These are phyloP conservation scores for Leersia perrieri DNA, from an alignment of 176 grass and related monocot species.

Conservation along the genomic window DNA sequence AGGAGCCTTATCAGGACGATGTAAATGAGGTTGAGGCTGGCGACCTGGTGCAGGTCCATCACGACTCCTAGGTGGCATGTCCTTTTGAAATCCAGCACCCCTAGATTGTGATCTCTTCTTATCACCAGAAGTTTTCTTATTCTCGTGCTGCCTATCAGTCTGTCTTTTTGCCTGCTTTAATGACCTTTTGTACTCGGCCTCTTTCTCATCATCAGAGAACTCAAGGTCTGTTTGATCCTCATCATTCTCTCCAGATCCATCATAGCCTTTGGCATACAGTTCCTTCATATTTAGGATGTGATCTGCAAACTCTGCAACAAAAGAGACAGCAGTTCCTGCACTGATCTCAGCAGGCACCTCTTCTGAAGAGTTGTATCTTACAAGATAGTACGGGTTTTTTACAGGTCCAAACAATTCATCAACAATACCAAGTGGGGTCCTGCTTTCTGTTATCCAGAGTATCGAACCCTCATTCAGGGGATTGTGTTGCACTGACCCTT, in stretches of 20 bases:
- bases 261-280: conserved; percentile 76
- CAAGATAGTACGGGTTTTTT: conserved; percentile 81
- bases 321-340: conserved; percentile 65
- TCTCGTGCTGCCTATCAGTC: conserved; percentile 41
- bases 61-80: conserved; percentile 11
- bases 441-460: conserved; percentile 86
- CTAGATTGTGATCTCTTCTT: conserved; percentile 45
- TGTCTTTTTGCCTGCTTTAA: conserved; percentile 53
- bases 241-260: conserved; percentile 66
- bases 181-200: conserved; percentile 74
- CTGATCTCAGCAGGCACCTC: conserved; percentile 70
- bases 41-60: conserved; percentile 14
- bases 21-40: conserved; percentile 11
- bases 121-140: conserved; percentile 37
- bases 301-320: conserved; percentile 73
- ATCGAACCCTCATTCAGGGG: conserved; percentile 88
- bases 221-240: conserved; percentile 52
- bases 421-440: conserved; percentile 61
- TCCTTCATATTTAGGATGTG: conserved; percentile 75
- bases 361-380: conserved; percentile 68
- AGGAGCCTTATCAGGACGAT: conserved; percentile 14
- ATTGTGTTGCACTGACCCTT: conserved; percentile 79
- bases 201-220: conserved; percentile 96
- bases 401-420: conserved; percentile 96
- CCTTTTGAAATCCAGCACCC: conserved; percentile 27